Conservation (phyloP, 305 asterid genomes). For the Fraxinus xanthoxyloides region DNA sequence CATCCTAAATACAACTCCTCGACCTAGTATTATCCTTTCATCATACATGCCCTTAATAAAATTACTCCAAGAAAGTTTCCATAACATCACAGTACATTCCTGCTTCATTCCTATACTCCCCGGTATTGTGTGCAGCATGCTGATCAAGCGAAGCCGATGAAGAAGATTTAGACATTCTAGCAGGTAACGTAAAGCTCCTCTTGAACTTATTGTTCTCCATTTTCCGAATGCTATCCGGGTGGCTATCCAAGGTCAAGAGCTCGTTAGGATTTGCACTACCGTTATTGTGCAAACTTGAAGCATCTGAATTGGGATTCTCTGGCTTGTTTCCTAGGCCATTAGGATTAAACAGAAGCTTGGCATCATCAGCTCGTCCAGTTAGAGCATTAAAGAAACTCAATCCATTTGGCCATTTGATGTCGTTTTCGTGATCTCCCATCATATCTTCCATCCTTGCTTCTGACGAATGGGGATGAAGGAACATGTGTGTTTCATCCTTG, state of each 20-base stretch:
- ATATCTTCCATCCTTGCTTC: conserved; percentile 28
- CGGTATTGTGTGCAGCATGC: conserved; percentile 45
- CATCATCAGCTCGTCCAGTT: conserved; percentile 65
- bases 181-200: conserved; percentile 83
- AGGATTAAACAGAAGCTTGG: conserved; percentile 64
- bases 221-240: conserved; percentile 41
- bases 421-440: conserved; percentile 66
- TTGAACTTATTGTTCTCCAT: conserved; percentile 62
- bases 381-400: conserved; percentile 74
- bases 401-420: conserved; percentile 97
- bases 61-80: conserved; percentile 65
- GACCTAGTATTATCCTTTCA: conserved; percentile 10
- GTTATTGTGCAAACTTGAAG: conserved; percentile 34
- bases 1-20: conserved; percentile 39
- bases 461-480: conserved; percentile 73
- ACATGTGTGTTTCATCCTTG: conserved; percentile 79
- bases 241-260: conserved; percentile 78
- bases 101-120: conserved; percentile 65
- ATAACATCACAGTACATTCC: conserved; percentile 80
- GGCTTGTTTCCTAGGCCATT: conserved; percentile 44
- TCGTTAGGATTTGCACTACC: conserved; percentile 45
- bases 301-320: conserved; percentile 39
- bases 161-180: conserved; percentile 62
- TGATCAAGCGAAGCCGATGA: conserved; percentile 71
- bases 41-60: not conserved